These are phyloP conservation scores for Lophiotrema nucula DNA, from an alignment of 495 filamentous ascomycete genomes.

Conservation along the genomic window DNA sequence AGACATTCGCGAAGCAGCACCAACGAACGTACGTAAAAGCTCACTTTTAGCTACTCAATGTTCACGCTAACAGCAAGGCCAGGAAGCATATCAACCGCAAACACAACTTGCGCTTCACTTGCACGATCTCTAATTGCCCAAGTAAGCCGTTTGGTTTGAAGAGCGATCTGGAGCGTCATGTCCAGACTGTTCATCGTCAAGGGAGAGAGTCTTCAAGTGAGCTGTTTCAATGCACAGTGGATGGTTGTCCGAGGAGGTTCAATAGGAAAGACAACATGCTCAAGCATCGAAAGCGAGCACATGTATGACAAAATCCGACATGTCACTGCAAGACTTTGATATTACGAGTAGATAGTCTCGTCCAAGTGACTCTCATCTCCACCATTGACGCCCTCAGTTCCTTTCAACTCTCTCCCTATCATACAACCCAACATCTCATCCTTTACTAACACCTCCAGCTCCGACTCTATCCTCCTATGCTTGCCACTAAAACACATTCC, in stretches of 20 bases:
- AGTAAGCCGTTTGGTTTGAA: neutral
- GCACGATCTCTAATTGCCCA: neutral
- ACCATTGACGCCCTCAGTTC: too few species aligned
- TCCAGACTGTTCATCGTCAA: neutral
- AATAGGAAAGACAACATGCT: neutral
- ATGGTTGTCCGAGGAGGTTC: neutral
- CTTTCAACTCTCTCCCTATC: too few species aligned
- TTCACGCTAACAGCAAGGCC: too few species aligned
- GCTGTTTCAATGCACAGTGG: neutral
- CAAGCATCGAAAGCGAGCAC: neutral
- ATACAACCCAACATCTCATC: too few species aligned
- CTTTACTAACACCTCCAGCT: too few species aligned
- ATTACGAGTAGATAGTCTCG: too few species aligned
- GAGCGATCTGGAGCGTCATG: neutral
- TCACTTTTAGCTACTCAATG: neutral
- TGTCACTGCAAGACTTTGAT: too few species aligned
- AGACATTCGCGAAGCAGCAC: neutral
- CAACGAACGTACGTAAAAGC: neutral
- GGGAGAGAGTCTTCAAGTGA: neutral
- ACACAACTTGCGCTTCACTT: neutral
- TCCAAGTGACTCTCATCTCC: too few species aligned
- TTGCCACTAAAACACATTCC: neutral
- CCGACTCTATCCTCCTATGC: too few species aligned
- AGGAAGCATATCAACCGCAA: constrained; percentile 1
- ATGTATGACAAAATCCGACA: too few species aligned